Conservation (phyloP, 129 eudicot genomes). For the Arctium lappa region DNA sequence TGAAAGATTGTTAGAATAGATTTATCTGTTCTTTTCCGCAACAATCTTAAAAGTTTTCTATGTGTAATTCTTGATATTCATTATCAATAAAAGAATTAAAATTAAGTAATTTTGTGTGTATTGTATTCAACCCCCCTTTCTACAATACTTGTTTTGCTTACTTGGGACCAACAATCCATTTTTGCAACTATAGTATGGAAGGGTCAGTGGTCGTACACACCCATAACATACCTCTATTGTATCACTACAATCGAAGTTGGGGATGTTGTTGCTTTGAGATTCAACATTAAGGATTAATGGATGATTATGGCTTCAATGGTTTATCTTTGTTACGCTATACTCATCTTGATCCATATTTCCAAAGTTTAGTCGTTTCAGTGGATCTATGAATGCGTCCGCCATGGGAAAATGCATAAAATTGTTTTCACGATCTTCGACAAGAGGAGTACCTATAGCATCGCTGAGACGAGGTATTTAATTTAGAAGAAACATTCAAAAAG, state of each 20-base stretch:
- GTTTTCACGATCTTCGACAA: not conserved
- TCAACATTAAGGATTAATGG: conserved; percentile 1
- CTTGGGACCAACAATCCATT: no score
- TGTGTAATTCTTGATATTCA: no score
- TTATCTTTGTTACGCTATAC: not conserved
- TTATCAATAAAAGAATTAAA: no score
- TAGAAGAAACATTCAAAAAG: not conserved
- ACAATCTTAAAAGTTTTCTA: no score
- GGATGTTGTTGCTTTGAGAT: not conserved
- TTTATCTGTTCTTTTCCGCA: no score
- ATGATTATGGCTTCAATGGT: conserved; percentile 14
- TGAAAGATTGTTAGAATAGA: no score
- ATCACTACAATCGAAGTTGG: not conserved
- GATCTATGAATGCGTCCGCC: conserved; percentile 1
- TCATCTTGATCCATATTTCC: not conserved
- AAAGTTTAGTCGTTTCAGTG: not conserved
- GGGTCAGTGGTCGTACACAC: not conserved
- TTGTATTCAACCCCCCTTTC: no score
- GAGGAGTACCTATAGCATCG: not conserved
- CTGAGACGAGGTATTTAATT: not conserved
- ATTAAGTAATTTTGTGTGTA: no score
- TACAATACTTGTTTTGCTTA: no score
- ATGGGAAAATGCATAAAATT: conserved; percentile 9
- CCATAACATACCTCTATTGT: not conserved
- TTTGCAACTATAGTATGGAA: conserved; percentile 15